These are phyloP conservation scores for Lactuca saligna DNA, from an alignment of 129 eudicot genomes.

Conservation along the genomic window DNA sequence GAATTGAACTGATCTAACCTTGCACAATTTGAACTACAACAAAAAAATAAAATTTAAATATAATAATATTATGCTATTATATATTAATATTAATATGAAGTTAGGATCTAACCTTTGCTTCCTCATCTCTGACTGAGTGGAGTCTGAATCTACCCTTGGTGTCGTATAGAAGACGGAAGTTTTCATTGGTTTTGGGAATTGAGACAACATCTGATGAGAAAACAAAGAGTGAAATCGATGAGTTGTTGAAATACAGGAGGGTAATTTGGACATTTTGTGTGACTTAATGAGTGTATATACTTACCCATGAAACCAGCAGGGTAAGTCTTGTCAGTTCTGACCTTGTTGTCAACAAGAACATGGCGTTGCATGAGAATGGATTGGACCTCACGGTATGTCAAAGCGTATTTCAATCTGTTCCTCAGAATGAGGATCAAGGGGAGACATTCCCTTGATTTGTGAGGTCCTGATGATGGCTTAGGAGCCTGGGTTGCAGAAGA, in stretches of 20 bases:
- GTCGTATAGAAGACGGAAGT: constrained; percentile 55
- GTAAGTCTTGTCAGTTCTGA: constrained; percentile 54
- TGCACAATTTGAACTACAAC: constrained; percentile 54
- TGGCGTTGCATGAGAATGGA: constrained; percentile 60
- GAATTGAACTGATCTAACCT: constrained; percentile 54
- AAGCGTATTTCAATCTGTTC: constrained; percentile 57
- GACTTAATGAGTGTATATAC: neutral
- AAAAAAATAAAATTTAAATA: neutral
- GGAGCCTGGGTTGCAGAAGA: constrained; percentile 39
- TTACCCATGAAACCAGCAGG: constrained; percentile 65
- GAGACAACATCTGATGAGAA: constrained; percentile 47
- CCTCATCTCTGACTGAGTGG: constrained; percentile 52
- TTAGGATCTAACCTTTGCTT: constrained; percentile 52
- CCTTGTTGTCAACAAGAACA: constrained; percentile 53
- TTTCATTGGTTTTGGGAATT: constrained; percentile 59
- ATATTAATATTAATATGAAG: neutral
- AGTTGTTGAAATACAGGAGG: too few species aligned
- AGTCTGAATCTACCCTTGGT: constrained; percentile 56
- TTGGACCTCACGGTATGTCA: constrained; percentile 51
- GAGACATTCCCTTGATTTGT: constrained; percentile 55
- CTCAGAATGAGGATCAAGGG: constrained; percentile 52
- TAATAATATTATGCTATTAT: too few species aligned
- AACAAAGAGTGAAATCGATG: neutral
- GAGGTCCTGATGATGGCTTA: constrained; percentile 67
- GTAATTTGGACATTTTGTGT: too few species aligned